Base-by-base conservation (phyloP, 768 basidiomycete genomes). In the Boletus speciosus region DNA sequence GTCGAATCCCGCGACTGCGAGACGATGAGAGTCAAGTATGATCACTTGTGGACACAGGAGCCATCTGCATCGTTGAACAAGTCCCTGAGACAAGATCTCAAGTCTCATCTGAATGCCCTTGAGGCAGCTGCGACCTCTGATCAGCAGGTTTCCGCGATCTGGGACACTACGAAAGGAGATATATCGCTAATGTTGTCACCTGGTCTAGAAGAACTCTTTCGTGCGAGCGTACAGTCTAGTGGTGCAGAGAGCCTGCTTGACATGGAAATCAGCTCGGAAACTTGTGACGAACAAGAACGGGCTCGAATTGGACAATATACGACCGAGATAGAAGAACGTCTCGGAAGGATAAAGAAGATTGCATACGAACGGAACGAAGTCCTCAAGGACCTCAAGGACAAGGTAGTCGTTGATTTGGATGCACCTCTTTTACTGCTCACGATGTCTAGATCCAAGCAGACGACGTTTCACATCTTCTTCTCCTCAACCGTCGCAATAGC, bases 351-450 rank as follows among this genome's bases (percentile, higher is more conserved):
- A 46, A 85, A 81, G 69, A 89, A 93, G 75, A 87, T 99, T 56
- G 79, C 85, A 42, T 82, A 83, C 53, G 96, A 98, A 73, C 76
- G 96, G 46, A 82, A 81, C 11, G 90, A 95, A 61, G 85, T 93
- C 0, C 71, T 98, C 50, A 94, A 90, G 67, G 97, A 98, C 66
- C 75, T 99, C 46, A 99, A 98, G 69, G 95, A 98, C 41, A 97
- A 96, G 83, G 95, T 93, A 50, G 41, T 52, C 42, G 38, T 19
- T 4, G 15, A 48, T 16, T 36, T 47, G 34, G 11, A 51, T 11
- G 29, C 15, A 8, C 10, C 25, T 21, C 9, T 27, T 19, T 21
- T 44, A 3, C n/a, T 4, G n/a, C 49, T 49, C 40, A 55, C 32
- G 34, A 23, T 25, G n/a, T 34, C 37, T 60, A 98, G 94, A 81